Evolutionary conservation across 306 rosid genomes (phyloP), one percentile per base, ranked within the genome.

Genomic region (Sphenostylis stenocarpa): DNA sequence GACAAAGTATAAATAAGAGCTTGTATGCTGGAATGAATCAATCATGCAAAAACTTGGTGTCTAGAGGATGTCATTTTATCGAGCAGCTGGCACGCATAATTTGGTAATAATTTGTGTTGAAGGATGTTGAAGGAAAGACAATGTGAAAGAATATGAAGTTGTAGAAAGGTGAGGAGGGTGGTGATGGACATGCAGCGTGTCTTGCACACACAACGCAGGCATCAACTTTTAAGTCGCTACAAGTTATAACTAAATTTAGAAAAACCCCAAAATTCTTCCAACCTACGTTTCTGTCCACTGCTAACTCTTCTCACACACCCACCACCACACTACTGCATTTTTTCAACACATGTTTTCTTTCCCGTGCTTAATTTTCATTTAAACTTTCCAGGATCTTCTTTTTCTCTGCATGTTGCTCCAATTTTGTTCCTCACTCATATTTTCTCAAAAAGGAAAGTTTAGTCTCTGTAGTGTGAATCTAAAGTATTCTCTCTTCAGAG

Each of bases 181-280:
- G 6, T 11, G 52, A 76, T 38, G 56, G 66, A 66, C 73, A 64
- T 76, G 73, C 52, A 51, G 0, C 28, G 66, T 52, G 66, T 53
- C 74, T 24, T 65, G 33, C 16, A 65, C 31, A 57, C 24, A 4
- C 21, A 23, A 20, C 16, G 36, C 33, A 76, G 15, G 73, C 23
- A 49, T 76, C 56, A 48, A n/a, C 72, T 76, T 64, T 64, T 51
- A 34, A 52, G 73, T 53, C 45, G 10, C 44, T 41, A 52, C 67
- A 66, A 53, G 58, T 77, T 13, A 77, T 39, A 39, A 67, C 81
- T 39, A 77, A 2, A 77, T 52, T 38, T 66, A 67, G 67, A 43
- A 67, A 65, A 67, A 7, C 21, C 45, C 45, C n/a, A 7, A 67
- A 77, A 17, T 53, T 29, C 36, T 67, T 67, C 57, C 45, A 26